A percentile compares a stretch with the other conserved stretches of the same genome.
These are phyloP conservation scores for Quercus variabilis DNA, from an alignment of 306 rosid species.

Conservation along the genomic window DNA sequence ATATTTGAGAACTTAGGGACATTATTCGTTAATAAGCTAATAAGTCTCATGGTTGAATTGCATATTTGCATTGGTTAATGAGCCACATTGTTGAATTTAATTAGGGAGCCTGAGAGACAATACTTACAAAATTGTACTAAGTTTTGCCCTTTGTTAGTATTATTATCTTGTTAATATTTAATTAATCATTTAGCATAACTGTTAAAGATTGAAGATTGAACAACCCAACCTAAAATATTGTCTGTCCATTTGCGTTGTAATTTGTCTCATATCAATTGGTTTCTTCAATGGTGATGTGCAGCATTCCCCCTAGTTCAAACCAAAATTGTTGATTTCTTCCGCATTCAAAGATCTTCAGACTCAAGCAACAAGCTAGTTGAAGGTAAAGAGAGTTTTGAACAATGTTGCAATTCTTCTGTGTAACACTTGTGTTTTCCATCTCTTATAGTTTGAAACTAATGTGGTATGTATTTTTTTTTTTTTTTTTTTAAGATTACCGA, in stretches of 20 bases:
- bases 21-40: accelerated
- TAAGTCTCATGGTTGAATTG: too few species aligned
- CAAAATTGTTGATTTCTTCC: slow-evolving; percentile 51
- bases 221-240: neutral
- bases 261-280: neutral
- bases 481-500: slow-evolving; percentile 17
- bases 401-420: neutral
- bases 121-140: too few species aligned
- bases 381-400: slow-evolving; percentile 22
- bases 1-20: too few species aligned
- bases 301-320: slow-evolving; percentile 58
- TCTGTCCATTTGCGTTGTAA: neutral
- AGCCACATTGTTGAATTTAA: too few species aligned
- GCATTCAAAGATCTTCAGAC: slow-evolving; percentile 41
- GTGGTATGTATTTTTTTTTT: neutral
- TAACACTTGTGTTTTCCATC: neutral
- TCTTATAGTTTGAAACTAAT: neutral
- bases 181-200: neutral
- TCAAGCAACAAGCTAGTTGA: neutral
- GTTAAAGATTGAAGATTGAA: neutral
- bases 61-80: too few species aligned
- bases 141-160: neutral
- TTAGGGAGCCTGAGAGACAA: too few species aligned
- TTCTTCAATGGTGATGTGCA: slow-evolving; percentile 3
- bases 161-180: neutral